phyloP scores from a whole-genome alignment of 306 rosid genomes.

The Sphenostylis stenocarpa region DNA sequence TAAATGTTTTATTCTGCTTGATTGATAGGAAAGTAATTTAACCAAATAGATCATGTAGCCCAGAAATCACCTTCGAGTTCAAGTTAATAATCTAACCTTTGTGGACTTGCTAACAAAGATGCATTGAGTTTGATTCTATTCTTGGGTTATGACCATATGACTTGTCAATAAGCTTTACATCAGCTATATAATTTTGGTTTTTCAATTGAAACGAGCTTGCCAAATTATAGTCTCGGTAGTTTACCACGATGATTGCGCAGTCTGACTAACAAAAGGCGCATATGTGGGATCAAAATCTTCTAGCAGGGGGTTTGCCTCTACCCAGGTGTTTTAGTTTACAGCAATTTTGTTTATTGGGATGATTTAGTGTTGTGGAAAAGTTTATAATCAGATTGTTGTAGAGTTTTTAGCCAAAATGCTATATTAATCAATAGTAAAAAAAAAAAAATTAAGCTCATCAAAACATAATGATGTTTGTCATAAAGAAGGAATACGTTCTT shows the following conservation, averaged over 20 bases:
- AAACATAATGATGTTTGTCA: not conserved
- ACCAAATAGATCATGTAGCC: not conserved
- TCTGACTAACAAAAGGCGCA: not conserved
- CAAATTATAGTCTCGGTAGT: not conserved
- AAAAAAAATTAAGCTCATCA: not conserved
- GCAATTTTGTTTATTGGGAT: no score
- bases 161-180: not conserved
- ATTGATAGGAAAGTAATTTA: slow-evolving; percentile 14
- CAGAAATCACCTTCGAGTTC: not conserved
- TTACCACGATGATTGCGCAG: not conserved
- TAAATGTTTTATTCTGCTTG: slow-evolving; percentile 4
- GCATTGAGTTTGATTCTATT: not conserved
- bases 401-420: not conserved
- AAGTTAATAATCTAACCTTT: slow-evolving; percentile 6
- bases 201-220: not conserved
- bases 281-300: not conserved
- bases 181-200: no score
- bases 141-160: not conserved
- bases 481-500: not conserved
- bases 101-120: not conserved
- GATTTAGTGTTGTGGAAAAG: not conserved
- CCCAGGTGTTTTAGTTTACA: not conserved
- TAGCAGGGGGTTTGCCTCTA: not conserved
- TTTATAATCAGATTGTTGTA: not conserved
- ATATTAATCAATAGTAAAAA: not conserved